Conservation (phyloP, 2,329 filamentous ascomycete species). For the Lachnellula cervina region DNA sequence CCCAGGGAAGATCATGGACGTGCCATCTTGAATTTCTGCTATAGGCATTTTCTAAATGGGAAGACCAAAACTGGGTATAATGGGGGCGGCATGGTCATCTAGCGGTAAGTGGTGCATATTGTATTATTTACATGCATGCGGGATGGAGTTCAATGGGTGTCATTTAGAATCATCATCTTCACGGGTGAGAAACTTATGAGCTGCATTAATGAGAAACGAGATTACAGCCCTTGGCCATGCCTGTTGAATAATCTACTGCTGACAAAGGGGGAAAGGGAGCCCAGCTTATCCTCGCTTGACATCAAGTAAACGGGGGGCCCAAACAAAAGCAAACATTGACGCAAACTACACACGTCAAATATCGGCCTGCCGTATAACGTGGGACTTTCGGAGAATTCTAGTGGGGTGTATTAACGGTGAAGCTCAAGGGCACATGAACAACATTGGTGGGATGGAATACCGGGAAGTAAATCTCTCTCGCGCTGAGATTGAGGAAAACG, state of each 20-base stretch:
- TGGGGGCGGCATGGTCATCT: neutral
- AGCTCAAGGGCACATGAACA: neutral
- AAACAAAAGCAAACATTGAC: neutral
- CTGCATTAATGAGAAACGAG: neutral
- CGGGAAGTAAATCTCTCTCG: neutral
- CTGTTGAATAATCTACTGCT: neutral
- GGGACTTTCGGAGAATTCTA: neutral
- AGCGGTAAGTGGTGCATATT: neutral
- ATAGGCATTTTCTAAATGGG: neutral
- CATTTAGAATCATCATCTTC: conserved; percentile 19
- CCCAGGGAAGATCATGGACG: conserved; percentile 85
- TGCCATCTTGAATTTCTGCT: conserved; percentile 32
- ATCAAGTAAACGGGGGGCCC: neutral
- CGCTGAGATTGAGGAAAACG: neutral
- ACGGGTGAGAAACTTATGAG: conserved; percentile 12
- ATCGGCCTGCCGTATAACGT: neutral
- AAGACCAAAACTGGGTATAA: neutral
- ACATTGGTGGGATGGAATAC: neutral
- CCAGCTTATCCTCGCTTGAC: no score
- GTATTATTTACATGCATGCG: neutral
- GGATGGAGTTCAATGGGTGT: neutral
- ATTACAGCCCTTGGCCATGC: neutral
- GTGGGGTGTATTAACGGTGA: neutral
- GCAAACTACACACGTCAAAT: neutral
- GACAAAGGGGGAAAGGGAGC: neutral